Evolutionary conservation across 768 basidiomycete genomes (phyloP).

Genomic region (Boletus rufocinnamomeus): DNA sequence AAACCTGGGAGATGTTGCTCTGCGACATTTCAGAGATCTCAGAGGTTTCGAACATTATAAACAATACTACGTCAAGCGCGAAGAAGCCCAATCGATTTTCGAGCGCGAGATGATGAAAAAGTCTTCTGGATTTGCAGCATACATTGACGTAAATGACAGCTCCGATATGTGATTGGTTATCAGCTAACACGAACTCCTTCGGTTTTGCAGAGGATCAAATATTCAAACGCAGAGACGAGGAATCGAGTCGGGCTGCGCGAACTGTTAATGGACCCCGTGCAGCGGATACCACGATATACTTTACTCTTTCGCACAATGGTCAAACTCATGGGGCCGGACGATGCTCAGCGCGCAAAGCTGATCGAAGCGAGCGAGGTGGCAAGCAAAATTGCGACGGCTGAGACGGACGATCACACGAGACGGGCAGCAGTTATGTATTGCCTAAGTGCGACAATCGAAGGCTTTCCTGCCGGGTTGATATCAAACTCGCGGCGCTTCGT

Average conservation of each 20-base stretch:
- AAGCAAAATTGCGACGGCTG: constrained; percentile 86
- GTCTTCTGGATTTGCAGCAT: constrained; percentile 79
- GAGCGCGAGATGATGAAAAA: constrained; percentile 80
- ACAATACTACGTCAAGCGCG: constrained; percentile 89
- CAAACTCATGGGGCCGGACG: constrained; percentile 79
- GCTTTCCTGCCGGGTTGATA: constrained; percentile 89
- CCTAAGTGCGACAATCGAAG: constrained; percentile 81
- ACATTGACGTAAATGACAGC: constrained; percentile 71
- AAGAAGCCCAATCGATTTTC: constrained; percentile 89
- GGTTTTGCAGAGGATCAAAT: constrained; percentile 76
- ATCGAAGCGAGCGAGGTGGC: constrained; percentile 86
- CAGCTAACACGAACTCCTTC: constrained; percentile 3
- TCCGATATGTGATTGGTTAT: constrained; percentile 12
- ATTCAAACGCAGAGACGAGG: constrained; percentile 67
- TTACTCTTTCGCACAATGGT: constrained; percentile 91
- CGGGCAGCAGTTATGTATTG: constrained; percentile 88
- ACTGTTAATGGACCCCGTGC: constrained; percentile 94
- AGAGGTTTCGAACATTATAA: constrained; percentile 89
- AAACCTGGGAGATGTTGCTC: constrained; percentile 77
- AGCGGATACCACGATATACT: constrained; percentile 93
- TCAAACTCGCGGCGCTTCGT: constrained; percentile 86
- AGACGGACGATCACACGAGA: constrained; percentile 89
- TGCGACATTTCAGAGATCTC: constrained; percentile 83
- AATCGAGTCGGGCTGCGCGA: constrained; percentile 89
- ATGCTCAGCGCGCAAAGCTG: constrained; percentile 77